A percentile compares a stretch with the other conserved stretches of the same genome.
Evolutionary conservation across 1,284 basidiomycete genomes (phyloP).

Genomic region (Microbotryum saponariae): DNA sequence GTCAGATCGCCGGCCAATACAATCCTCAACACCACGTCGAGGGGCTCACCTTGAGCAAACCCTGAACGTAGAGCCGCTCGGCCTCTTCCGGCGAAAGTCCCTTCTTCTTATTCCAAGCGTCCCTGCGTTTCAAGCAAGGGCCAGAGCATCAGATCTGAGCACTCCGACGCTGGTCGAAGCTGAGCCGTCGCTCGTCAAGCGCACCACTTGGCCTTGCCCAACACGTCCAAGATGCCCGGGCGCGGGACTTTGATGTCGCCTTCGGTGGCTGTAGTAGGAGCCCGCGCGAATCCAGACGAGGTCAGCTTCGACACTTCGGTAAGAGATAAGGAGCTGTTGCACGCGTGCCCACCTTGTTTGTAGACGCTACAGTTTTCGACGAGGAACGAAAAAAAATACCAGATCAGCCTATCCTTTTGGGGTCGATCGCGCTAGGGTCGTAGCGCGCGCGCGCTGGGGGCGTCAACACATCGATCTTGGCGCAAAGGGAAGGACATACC

Average conservation of each 20-base stretch:
- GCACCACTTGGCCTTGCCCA: conserved; percentile 85
- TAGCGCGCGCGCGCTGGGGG: neutral
- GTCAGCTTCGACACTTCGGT: neutral
- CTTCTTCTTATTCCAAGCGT: conserved; percentile 76
- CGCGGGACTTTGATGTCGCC: conserved; percentile 72
- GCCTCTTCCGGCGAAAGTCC: conserved; percentile 65
- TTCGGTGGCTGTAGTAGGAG: conserved; percentile 58
- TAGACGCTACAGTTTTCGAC: conserved; percentile 36
- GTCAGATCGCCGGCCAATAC: neutral
- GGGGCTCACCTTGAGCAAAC: conserved; percentile 57
- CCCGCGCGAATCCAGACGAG: too few species aligned
- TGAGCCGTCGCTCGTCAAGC: neutral
- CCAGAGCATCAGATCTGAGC: neutral
- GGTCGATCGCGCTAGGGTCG: neutral
- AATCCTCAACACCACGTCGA: neutral
- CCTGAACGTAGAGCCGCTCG: conserved; percentile 60
- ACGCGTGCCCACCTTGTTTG: conserved; percentile 37
- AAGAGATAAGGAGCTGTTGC: neutral
- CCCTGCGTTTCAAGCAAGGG: conserved; percentile 47
- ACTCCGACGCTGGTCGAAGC: too few species aligned
- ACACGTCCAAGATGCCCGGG: conserved; percentile 85
- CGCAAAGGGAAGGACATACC: conserved; percentile 47
- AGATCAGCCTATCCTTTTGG: neutral
- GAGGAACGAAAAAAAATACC: conserved; percentile 13
- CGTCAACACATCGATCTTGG: neutral